phyloP scores from a whole-genome alignment of 2,329 filamentous ascomycete genomes.

The Cytospora paraplurivora region DNA sequence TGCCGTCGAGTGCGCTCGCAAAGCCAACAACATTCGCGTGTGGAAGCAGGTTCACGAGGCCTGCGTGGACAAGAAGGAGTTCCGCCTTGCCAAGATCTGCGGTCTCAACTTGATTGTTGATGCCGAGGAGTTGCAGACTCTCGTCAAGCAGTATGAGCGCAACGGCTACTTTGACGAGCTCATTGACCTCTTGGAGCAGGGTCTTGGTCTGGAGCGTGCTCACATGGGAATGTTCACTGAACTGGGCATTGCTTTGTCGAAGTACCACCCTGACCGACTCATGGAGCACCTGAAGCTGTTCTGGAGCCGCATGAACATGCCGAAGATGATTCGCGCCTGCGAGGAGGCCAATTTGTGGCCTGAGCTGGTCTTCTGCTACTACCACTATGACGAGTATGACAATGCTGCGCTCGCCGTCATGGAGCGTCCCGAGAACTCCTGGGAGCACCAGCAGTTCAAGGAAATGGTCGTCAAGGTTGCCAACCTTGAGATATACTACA shows the following conservation, averaged over 20 bases:
- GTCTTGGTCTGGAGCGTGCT: conserved; percentile 85
- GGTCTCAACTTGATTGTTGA: conserved; percentile 98
- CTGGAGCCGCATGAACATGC: conserved; percentile 97
- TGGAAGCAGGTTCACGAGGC: conserved; percentile 99
- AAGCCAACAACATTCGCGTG: conserved; percentile 98
- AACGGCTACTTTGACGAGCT: conserved; percentile 99
- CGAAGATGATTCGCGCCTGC: conserved; percentile 90
- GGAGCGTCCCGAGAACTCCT: conserved; percentile 94
- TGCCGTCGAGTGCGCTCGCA: conserved; percentile 94
- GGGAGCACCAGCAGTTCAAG: conserved; percentile 99
- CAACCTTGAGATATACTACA: conserved; percentile 99
- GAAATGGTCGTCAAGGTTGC: conserved; percentile 97
- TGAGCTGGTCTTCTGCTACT: conserved; percentile 96
- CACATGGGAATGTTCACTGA: conserved; percentile 98
- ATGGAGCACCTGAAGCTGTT: conserved; percentile 99
- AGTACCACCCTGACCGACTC: conserved; percentile 91
- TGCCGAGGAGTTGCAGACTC: conserved; percentile 87
- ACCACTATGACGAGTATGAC: conserved; percentile 97
- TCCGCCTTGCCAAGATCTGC: conserved; percentile 97
- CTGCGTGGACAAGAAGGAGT: conserved; percentile 97
- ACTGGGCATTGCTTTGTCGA: conserved; percentile 86
- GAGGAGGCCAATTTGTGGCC: conserved; percentile 97
- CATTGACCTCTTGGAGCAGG: conserved; percentile 90
- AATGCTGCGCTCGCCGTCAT: conserved; percentile 97
- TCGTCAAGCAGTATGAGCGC: conserved; percentile 95